Evolutionary conservation across 441 rosid genomes (phyloP), one percentile per base, ranked within the genome.

Genomic region (Macaranga tanarius): DNA sequence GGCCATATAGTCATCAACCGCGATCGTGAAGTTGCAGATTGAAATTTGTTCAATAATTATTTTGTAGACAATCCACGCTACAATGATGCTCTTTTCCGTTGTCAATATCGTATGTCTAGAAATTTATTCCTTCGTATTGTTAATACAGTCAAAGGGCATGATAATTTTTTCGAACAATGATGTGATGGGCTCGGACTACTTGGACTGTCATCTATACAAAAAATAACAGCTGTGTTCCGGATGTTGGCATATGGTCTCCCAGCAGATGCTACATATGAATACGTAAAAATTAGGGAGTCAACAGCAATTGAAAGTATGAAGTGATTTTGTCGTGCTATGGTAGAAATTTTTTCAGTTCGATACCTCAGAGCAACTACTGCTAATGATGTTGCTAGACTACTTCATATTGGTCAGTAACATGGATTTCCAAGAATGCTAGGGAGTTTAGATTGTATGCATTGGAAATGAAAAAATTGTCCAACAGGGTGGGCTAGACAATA

Each of bases 391-490:
- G 26, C 28, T 19, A 57, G 34, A 31, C 34, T 31, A 31, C 34
- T 31, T 31, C 34, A 31, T 31, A 31, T 2, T 31, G 34, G 34
- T 3, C 26, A 57, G 31, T 31, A 9, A 26, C 31, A 31, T 57
- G 10, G 31, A 5, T 57, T 57, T 57, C 31, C 31, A 57, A 5
- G 62, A 57, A 57, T 57, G 62, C n/a, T 57, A 9, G 62, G 62
- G 7, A 57, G 62, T 57, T 13, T 57, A 7, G 62, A 57, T 26
- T 57, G 23, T 57, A 57, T 57, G 62, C 31, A 22, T 20, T 23
- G 1, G 62, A 26, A 22, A 3, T 57, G 62, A 57, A 57, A 57
- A n/a, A 65, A 47, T 65, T 65, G 20, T 47, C 69, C 56, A 10
- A 65, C n/a, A 2, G 19, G 38, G 8, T 65, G 40, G 56, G 54